These are phyloP conservation scores for Verticillium zaregamsianum DNA, from an alignment of 2,329 filamentous ascomycete genomes.

Conservation along the genomic window DNA sequence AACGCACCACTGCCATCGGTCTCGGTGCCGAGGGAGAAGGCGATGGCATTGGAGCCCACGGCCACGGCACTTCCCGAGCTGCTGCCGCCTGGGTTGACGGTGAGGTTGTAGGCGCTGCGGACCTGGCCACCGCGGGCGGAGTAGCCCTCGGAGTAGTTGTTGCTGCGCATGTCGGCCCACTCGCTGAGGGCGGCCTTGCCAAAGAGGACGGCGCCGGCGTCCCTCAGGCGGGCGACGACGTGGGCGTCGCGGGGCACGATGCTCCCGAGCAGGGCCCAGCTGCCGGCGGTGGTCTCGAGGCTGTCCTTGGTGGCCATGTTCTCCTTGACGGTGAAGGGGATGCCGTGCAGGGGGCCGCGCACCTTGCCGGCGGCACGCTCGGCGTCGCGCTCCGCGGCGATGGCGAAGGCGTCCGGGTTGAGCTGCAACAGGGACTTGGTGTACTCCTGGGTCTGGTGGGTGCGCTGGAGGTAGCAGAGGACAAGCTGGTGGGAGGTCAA, in stretches of 20 bases:
- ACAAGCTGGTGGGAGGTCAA: constrained; percentile 56
- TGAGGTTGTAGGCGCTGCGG: constrained; percentile 64
- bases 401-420: constrained; percentile 62
- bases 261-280: constrained; percentile 61
- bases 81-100: constrained; percentile 63
- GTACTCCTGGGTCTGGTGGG: constrained; percentile 59
- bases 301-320: constrained; percentile 65
- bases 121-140: constrained; percentile 60
- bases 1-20: constrained; percentile 60
- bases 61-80: constrained; percentile 63
- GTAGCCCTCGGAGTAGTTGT: constrained; percentile 65
- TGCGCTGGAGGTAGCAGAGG: constrained; percentile 58
- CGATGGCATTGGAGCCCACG: constrained; percentile 58
- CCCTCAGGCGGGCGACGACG: constrained; percentile 57
- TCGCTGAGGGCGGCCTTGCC: constrained; percentile 69
- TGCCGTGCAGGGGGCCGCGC: constrained; percentile 67
- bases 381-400: constrained; percentile 56
- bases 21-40: constrained; percentile 68
- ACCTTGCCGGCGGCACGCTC: constrained; percentile 54
- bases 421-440: constrained; percentile 60
- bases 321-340: constrained; percentile 73
- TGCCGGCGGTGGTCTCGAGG: constrained; percentile 72
- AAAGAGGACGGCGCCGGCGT: constrained; percentile 64
- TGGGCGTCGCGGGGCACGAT: constrained; percentile 64
- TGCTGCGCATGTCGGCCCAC: constrained; percentile 70